These are phyloP conservation scores for Immersiella caudata DNA, from an alignment of 495 filamentous ascomycete genomes.

Conservation along the genomic window DNA sequence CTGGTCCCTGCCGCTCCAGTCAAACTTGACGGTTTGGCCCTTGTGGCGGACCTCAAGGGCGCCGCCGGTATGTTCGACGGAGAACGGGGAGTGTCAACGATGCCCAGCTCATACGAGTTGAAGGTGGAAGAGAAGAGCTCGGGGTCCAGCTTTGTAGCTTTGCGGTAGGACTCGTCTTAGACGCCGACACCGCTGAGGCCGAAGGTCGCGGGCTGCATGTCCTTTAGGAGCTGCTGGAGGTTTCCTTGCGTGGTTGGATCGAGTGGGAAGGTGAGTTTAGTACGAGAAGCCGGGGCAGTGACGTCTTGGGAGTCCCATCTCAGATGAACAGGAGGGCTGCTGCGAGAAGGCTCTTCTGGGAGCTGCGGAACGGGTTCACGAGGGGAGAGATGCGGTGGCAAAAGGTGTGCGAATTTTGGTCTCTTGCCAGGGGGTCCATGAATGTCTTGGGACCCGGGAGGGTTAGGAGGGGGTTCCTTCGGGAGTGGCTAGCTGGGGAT, in stretches of 20 bases:
- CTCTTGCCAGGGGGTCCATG: too few relatives aligned
- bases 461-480: too few relatives aligned
- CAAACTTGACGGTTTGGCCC: constrained; percentile 40
- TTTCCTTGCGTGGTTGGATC: background rate
- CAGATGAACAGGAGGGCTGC: background rate
- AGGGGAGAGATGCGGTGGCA: too few relatives aligned
- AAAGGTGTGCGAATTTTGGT: too few relatives aligned
- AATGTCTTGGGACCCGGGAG: too few relatives aligned
- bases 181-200: constrained; percentile 50
- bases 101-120: constrained; percentile 54
- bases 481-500: too few relatives aligned
- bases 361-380: background rate
- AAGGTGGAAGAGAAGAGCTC: constrained; percentile 52
- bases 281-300: background rate
- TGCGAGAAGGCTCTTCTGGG: background rate
- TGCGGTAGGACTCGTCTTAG: constrained; percentile 53
- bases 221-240: constrained; percentile 32
- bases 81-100: constrained; percentile 58
- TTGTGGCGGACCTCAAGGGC: constrained; percentile 41
- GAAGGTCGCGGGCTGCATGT: constrained; percentile 52
- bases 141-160: constrained; percentile 53
- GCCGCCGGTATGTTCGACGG: constrained; percentile 45
- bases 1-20: constrained; percentile 42
- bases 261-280: constrained; percentile 7
- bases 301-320: background rate